Base-by-base conservation (phyloP, 495 filamentous ascomycete species). In the Aspergillus campestris region DNA sequence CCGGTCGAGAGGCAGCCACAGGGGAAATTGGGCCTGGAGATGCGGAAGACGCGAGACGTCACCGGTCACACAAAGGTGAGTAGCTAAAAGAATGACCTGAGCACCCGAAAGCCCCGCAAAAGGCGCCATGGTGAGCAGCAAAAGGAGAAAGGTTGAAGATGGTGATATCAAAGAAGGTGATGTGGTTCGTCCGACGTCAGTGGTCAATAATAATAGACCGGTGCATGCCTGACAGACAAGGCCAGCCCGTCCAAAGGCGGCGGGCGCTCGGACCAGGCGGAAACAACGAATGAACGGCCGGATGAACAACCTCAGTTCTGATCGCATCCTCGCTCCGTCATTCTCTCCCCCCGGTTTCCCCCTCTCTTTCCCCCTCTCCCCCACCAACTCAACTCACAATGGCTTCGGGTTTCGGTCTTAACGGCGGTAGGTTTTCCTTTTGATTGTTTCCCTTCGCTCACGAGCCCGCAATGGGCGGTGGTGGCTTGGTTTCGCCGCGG, bases 331-430 rank as follows among this genome's bases (percentile, higher is more conserved):
- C 59, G 47, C 57, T 59, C 53, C 47, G 50, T 43, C 47, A 44
- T 50, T 45, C 52, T 47, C 54, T 49, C 45, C 55, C 49, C 47
- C 50, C 40, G 50, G 49, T 44, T 45, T 53, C 51, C 51, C 51
- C 44, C 56, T 55, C 46, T 44, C 39, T 45, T 49, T 56, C 48
- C 53, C 47, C 47, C 36, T 46, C 28, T 36, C 37, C 35, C 31
- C 39, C 47, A 45, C 50, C 65, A 34, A 18, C 12, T 38, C 43
- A 45, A 35, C 47, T 46, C 56, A 79, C 56, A 64, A 90, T 90
- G 86, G 77, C 84, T 70, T 90, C 86, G 52, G 86, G 86, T 55
- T 89, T 81, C 65, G 86, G 86, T 71, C 73, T 87, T 57, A 78
- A 79, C 54, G 86, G 86, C 60, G 86, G 86, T 89, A 68, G 52